Base-by-base conservation (phyloP, 768 basidiomycete species). In the Termitomyces sp. region DNA sequence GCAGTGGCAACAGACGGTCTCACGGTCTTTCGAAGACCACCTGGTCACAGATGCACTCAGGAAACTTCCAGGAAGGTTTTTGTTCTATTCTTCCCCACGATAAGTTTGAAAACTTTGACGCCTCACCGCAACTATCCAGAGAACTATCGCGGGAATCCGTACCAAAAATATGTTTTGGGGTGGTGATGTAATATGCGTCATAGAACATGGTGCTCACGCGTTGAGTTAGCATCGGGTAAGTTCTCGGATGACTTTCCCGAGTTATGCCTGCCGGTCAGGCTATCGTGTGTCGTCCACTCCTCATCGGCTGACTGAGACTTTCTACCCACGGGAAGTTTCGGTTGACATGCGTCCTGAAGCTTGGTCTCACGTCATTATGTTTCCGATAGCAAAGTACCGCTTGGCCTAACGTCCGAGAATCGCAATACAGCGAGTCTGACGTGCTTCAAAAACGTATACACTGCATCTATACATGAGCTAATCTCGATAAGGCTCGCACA, bases 121-220 rank as follows among this genome's bases (percentile, higher is more conserved):
- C 46, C n/a, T 43, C 58, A 49, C 32, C 8, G 51, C 32, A 38
- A 47, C 36, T 49, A 20, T 18, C 38, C 33, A 48, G 35, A 46
- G 44, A 55, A 58, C 54, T 28, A 53, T 62, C 61, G 57, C 61
- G 54, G 58, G 61, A 56, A 50, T 14, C 35, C 26, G 47, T 8
- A 28, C 41, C 23, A 54, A 43, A 28, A 48, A 55, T 59, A 59
- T 44, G 7, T 47, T 58, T 59, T 43, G 40, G 36, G 52, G 58
- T 36, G 30, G 20, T 36, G 18, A 59, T 48, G 46, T 59, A 43
- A 51, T 47, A 12, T 46, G 2, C 46, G 53, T 57, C 47, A 49
- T 49, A 41, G 20, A 50, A 20, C 36, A 56, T 14, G 38, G 12
- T 46, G 13, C 12, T 16, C 12, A 43, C 46, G 20, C 46, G 20